Evolutionary conservation across 805 yeast species (phyloP), one percentile per base, ranked within the genome.

Genomic region (Monosporozyma yasuniensis): DNA sequence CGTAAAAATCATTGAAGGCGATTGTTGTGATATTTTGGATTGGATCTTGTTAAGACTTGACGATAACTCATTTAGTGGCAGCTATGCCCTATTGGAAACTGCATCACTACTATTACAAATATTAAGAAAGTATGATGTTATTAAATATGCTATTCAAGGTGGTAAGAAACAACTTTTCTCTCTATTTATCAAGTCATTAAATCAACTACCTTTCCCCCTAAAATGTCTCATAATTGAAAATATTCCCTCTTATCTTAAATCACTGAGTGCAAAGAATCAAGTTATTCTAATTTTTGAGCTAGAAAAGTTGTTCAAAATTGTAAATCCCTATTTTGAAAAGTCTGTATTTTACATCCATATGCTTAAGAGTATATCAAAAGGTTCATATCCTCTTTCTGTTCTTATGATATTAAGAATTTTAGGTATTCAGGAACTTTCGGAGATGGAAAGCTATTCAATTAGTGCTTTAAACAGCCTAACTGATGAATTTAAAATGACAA

Each of bases 1-100:
- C 0, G 56, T 61, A 8, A 59, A 54, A 1, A 59, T 58, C 1
- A 57, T 76, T 7, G 54, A 60, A 18, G 67, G 67, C 3, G 83
- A 79, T 46, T 72, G 73, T 42, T 58, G 57, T 35, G 84, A 80
- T 54, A 70, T 81, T 18, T 65, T 72, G 38, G 60, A 65, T 1
- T 81, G 79, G 73, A 52, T 79, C 8, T 39, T 68, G 2, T 56
- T 63, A 16, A 64, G 80, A 45, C 70, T 72, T 3, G 64, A 67
- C 1, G 76, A 71, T 30, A 57, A 62, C 2, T 61, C 76, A 45
- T 62, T 80, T 12, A 56, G 67, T 46, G 74, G 79, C 0, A 72
- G 67, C 21, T 19, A 22, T 1, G 66, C 77, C 1, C 54, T 59
- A 3, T 22, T 57, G 1, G 64, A 61, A 21, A 63, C 74, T 19